Evolutionary conservation across 2,329 filamentous ascomycete genomes (phyloP), one percentile per base, ranked within the genome.

Genomic region (Phoma sp.): DNA sequence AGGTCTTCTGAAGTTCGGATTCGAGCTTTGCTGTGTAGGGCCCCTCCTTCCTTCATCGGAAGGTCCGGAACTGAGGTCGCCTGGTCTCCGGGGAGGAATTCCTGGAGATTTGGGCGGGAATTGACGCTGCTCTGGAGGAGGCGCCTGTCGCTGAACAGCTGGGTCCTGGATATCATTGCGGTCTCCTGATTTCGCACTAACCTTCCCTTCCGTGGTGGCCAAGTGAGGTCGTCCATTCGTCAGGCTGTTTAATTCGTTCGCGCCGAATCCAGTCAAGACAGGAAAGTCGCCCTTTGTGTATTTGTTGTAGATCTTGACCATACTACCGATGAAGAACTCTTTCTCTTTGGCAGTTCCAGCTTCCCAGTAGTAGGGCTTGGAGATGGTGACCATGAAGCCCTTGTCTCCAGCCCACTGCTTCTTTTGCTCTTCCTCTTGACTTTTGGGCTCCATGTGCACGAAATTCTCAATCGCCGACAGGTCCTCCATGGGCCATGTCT

Each of bases 361-460:
- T 75, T 96, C 87, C 95, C 95, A 99, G 75, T 95, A 99, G 77
- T 99, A 99, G 0, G 92, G 90, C 75, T 99, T 99, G 24, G 89
- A 89, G 25, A 99, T 84, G 1, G 88, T 95, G 45, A 98, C 91
- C 24, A 89, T 81, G 70, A 99, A 98, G 13, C 95, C 95, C 39
- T 86, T 86, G 52, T 88, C 88, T 47, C 89, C 88, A 22, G 91
- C 93, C 90, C 90, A 96, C 70, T 89, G 76, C 64, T 86, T 85
- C 39, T 82, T 78, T 61, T 86, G 82, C 49, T 82, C 80, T 76
- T 83, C 89, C 75, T 81, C 83, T 62, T 78, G 84, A 72, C 60
- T 88, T 64, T 75, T 80, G 70, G 80, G 84, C 69, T 73, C 80
- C 18, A 85, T 74, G 38, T 87, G 82, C 6, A 86, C 88, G 70